phyloP scores from a whole-genome alignment of 176 grass and related monocot species.

The Cenchrus fungigraminus region DNA sequence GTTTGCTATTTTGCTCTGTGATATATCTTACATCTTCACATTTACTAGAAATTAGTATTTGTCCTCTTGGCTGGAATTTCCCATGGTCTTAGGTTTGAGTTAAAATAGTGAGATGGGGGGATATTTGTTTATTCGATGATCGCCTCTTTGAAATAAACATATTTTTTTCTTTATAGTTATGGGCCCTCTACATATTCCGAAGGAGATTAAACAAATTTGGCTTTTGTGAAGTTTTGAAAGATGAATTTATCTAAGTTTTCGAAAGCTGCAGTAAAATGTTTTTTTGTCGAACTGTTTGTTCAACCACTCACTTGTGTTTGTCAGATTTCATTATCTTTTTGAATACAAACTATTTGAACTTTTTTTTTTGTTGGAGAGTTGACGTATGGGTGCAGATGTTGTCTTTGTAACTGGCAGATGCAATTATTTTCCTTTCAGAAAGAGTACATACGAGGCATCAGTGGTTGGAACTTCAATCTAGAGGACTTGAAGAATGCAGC shows the following conservation, averaged over 20 bases:
- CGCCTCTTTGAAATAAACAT: not conserved
- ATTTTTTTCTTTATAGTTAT: constrained; percentile 1
- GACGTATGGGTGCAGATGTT: constrained; percentile 27
- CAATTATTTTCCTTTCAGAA: constrained; percentile 61
- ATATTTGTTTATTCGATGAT: constrained; percentile 12
- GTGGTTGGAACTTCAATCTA: constrained; percentile 99
- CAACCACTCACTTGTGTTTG: constrained; percentile 1
- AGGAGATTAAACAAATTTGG: not conserved
- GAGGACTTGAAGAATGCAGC: constrained; percentile 95
- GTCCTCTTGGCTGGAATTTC: not conserved
- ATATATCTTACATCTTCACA: constrained; percentile 27
- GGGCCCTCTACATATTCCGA: not conserved
- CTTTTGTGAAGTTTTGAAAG: constrained; percentile 26
- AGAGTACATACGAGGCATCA: constrained; percentile 96
- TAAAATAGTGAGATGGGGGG: constrained; percentile 19
- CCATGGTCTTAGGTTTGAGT: constrained; percentile 26
- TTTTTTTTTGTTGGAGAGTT: constrained; percentile 29
- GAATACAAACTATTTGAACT: constrained; percentile 4
- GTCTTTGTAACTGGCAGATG: constrained; percentile 8
- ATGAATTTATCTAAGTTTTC: not conserved
- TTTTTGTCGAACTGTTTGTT: constrained; percentile 17
- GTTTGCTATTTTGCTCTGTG: constrained; percentile 44
- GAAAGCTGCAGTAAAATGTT: not conserved
- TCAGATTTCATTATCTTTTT: not conserved
- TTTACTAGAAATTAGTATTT: constrained; percentile 7